A percentile compares a stretch with the other conserved stretches of the same genome.
Conservation (phyloP, 768 basidiomycete species). For the Leccinum longicurvipes region DNA sequence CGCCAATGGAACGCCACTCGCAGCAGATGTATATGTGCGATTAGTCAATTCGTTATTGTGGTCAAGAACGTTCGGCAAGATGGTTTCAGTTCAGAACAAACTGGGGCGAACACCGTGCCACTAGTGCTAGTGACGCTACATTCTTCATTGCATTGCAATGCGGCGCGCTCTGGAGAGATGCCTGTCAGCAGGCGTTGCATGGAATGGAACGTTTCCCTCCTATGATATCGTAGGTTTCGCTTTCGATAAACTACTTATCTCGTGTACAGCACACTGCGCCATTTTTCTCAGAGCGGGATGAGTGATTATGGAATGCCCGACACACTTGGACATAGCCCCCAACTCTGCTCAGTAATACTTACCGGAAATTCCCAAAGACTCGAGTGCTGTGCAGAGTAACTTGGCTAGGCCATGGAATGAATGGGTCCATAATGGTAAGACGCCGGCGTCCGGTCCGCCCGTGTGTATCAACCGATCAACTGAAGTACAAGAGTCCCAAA, state of each 20-base stretch:
- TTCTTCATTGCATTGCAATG: background rate
- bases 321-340: background rate
- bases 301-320: background rate
- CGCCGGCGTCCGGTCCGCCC: background rate
- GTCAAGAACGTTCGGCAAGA: background rate
- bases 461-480: background rate
- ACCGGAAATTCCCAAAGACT: background rate
- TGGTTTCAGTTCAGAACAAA: background rate
- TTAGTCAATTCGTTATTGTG: background rate
- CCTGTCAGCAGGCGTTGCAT: background rate
- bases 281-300: no score
- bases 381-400: background rate
- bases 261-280: background rate
- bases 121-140: background rate
- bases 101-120: background rate
- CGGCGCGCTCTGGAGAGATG: background rate
- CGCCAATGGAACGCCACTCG: background rate
- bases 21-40: background rate
- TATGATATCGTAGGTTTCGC: background rate
- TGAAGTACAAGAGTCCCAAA: background rate
- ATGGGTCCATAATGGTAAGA: no score
- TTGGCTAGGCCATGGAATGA: background rate
- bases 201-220: background rate
- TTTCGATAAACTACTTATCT: background rate
- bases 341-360: background rate